Evolutionary conservation across 2,329 filamentous ascomycete species (phyloP), one percentile per base, ranked within the genome.

Genomic region (Blastomyces emzantsi): DNA sequence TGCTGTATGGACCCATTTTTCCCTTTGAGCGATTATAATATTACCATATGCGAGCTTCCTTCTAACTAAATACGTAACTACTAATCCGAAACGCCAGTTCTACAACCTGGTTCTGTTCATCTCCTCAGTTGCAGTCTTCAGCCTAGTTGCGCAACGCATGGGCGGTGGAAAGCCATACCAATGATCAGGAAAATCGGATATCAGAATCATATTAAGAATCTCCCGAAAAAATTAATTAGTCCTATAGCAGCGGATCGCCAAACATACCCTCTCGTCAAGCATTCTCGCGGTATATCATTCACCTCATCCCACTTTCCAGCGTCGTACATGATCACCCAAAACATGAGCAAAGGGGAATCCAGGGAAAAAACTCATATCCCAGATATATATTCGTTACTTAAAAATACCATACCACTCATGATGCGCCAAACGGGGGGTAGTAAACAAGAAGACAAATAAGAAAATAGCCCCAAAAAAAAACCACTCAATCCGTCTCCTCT

Each of bases 21-120:
- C 33, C 62, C 59, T n/a, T 64, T 47, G 49, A 9, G 15, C 17
- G 13, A 51, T 60, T 59, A 76, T 45, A 22, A 25, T 30, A 9
- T 36, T 13, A 36, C n/a, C 17, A 47, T 61, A 62, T 3, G 33
- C n/a, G 30, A 36, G 52, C 6, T 2, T 55, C 13, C 28, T 30
- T 55, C 52, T 36, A 36, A 28, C 17, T 22, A n/a, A n/a, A n/a
- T n/a, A 15, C 22, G n/a, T 47, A n/a, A 43, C 41, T 52, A 49
- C 39, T 39, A 49, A 49, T 30, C 58, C 61, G 6, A 19, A 56
- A 22, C 45, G 63, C 8, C 71, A 96, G 94, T 99, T 99, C 76
- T 99, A 99, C 78, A 97, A 99, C 72, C 86, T 96, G 0, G 92
- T 97, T 0, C 81, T 97, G 1, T 99, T 97, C 79, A 93, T 99